Conservation (phyloP, 2,329 filamentous ascomycete species). For the Cordyceps tenuipes region DNA sequence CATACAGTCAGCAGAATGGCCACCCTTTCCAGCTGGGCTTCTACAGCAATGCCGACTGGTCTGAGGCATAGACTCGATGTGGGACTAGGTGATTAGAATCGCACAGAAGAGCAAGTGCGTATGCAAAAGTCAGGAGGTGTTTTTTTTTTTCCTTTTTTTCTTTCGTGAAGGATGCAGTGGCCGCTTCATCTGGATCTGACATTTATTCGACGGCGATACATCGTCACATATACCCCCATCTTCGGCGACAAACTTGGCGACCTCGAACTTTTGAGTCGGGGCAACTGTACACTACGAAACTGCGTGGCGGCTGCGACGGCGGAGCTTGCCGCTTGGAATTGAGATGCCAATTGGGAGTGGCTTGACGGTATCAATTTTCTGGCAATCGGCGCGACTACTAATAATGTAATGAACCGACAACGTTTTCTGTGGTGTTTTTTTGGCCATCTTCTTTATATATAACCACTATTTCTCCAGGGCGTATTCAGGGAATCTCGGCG, state of each 20-base stretch:
- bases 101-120: not conserved
- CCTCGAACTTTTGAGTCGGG: not conserved
- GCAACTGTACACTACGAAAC: slow-evolving; percentile 7
- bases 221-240: slow-evolving; percentile 7
- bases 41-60: slow-evolving; percentile 6
- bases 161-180: not conserved
- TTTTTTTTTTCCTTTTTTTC: not conserved
- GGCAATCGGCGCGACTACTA: slow-evolving; percentile 6
- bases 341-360: not conserved
- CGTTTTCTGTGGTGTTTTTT: not conserved
- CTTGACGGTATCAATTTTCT: not conserved
- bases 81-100: not conserved
- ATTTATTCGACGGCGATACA: not conserved
- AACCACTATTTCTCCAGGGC: slow-evolving; percentile 1
- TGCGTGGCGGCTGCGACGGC: not conserved
- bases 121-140: not conserved
- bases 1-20: slow-evolving; percentile 29
- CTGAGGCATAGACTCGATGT: not conserved
- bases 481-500: not conserved
- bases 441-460: not conserved
- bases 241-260: slow-evolving; percentile 3
- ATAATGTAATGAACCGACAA: slow-evolving; percentile 9
- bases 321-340: not conserved
- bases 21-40: not conserved
- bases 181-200: not conserved